Conservation (phyloP, 1,139 yeast genomes). For the Starmera stellimalicola region DNA sequence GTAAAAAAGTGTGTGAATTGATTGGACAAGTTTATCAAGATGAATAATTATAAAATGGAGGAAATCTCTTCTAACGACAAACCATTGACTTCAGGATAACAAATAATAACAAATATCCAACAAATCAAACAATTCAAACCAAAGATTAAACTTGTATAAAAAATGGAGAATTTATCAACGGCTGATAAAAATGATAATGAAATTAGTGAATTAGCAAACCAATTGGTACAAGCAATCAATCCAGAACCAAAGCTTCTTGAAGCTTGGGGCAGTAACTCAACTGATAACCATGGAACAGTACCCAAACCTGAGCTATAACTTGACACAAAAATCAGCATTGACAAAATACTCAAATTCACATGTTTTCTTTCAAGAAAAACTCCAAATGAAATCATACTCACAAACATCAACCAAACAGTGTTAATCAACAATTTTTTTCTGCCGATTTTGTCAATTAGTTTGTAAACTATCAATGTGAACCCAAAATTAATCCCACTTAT, state of each 20-base stretch:
- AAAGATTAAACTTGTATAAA: slow-evolving; percentile 30
- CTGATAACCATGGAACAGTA: slow-evolving; percentile 38
- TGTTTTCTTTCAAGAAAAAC: slow-evolving; percentile 2
- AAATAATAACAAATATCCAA: slow-evolving; percentile 31
- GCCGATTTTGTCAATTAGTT: slow-evolving; percentile 50
- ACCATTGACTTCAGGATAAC: slow-evolving; percentile 41
- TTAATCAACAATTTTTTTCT: slow-evolving; percentile 48
- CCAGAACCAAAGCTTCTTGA: slow-evolving; percentile 36
- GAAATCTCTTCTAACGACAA: slow-evolving; percentile 35
- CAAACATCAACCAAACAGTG: slow-evolving; percentile 38
- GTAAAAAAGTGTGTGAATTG: slow-evolving; percentile 14
- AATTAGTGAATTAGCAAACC: slow-evolving; percentile 33
- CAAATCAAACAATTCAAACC: slow-evolving; percentile 27
- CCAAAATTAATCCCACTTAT: slow-evolving; percentile 60
- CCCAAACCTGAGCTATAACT: slow-evolving; percentile 38
- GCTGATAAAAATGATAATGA: slow-evolving; percentile 31
- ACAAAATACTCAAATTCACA: slow-evolving; percentile 10
- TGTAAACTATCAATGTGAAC: slow-evolving; percentile 54
- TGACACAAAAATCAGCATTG: slow-evolving; percentile 33
- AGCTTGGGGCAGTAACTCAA: slow-evolving; percentile 35
- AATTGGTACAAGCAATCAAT: slow-evolving; percentile 33
- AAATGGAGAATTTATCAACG: slow-evolving; percentile 22
- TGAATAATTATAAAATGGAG: slow-evolving; percentile 25
- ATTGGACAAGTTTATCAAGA: slow-evolving; percentile 6
- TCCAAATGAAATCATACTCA: slow-evolving; percentile 15